phyloP scores from a whole-genome alignment of 768 basidiomycete species.

The Cystoderma amianthinum region DNA sequence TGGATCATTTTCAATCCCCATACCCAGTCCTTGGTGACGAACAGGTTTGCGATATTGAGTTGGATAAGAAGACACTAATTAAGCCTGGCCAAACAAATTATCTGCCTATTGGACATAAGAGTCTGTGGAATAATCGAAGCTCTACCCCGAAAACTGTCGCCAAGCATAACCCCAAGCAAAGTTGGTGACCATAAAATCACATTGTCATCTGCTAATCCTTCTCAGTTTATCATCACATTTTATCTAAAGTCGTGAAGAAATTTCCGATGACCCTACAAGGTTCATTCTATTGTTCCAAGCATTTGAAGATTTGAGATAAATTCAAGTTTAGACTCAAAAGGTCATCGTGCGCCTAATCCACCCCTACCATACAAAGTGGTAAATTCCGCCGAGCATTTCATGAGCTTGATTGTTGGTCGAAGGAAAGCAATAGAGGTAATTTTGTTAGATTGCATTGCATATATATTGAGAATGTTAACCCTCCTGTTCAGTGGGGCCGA shows the following conservation, averaged over 20 bases:
- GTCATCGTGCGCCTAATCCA: not conserved
- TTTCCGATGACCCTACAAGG: conserved; percentile 40
- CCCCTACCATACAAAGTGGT: conserved; percentile 35
- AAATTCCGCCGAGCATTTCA: conserved; percentile 23
- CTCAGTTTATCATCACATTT: conserved; percentile 16
- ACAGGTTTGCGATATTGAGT: conserved; percentile 45
- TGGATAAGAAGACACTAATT: conserved; percentile 39
- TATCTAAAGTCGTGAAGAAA: conserved; percentile 22
- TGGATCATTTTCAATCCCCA: conserved; percentile 29
- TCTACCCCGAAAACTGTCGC: too few relatives aligned
- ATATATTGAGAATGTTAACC: not conserved
- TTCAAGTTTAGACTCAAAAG: not conserved
- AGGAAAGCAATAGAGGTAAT: conserved; percentile 46
- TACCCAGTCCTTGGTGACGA: conserved; percentile 35
- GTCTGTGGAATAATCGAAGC: conserved; percentile 33
- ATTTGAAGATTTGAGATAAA: too few relatives aligned
- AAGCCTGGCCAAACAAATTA: conserved; percentile 24
- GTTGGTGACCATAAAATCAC: too few relatives aligned
- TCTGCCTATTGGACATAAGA: conserved; percentile 21
- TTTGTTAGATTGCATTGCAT: not conserved
- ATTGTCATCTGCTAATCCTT: too few relatives aligned
- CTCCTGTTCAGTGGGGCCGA: conserved; percentile 34
- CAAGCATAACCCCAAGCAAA: too few relatives aligned
- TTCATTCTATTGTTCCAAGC: conserved; percentile 12
- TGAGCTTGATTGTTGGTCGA: conserved; percentile 30